These are phyloP conservation scores for Cercospora canescens DNA, from an alignment of 2,329 filamentous ascomycete genomes.

Conservation along the genomic window DNA sequence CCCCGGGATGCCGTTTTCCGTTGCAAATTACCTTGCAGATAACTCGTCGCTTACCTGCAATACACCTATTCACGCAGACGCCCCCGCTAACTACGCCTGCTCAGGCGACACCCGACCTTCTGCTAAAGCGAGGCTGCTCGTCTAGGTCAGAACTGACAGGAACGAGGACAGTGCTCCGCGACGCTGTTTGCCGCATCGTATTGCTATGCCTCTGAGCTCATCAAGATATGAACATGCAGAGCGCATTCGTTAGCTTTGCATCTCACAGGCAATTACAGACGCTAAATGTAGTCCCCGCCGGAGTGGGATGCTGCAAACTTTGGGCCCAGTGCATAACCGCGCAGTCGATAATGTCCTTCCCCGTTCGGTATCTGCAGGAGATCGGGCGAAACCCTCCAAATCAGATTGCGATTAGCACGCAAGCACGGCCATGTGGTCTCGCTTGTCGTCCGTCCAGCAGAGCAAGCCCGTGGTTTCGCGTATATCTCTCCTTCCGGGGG, in stretches of 20 bases:
- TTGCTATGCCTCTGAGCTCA: not conserved
- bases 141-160: not conserved
- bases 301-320: not conserved
- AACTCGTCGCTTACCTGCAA: not conserved
- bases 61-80: not conserved
- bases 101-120: not conserved
- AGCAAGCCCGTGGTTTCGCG: slow-evolving; percentile 4
- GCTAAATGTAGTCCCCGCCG: not conserved
- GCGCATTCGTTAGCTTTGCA: not conserved
- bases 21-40: not conserved
- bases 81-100: not conserved
- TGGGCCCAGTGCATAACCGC: not conserved
- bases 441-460: slow-evolving; percentile 1
- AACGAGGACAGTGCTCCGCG: not conserved
- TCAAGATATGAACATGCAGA: not conserved
- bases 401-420: slow-evolving; percentile 1
- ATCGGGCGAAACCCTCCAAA: slow-evolving; percentile 2
- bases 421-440: slow-evolving; percentile 7
- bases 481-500: slow-evolving; percentile 4
- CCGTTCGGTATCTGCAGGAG: not conserved
- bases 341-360: not conserved
- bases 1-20: not conserved
- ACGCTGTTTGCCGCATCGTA: not conserved
- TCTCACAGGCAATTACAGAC: not conserved
- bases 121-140: not conserved